These are phyloP conservation scores for Debaryomyces tyrocola DNA, from an alignment of 805 yeast species.

Conservation along the genomic window DNA sequence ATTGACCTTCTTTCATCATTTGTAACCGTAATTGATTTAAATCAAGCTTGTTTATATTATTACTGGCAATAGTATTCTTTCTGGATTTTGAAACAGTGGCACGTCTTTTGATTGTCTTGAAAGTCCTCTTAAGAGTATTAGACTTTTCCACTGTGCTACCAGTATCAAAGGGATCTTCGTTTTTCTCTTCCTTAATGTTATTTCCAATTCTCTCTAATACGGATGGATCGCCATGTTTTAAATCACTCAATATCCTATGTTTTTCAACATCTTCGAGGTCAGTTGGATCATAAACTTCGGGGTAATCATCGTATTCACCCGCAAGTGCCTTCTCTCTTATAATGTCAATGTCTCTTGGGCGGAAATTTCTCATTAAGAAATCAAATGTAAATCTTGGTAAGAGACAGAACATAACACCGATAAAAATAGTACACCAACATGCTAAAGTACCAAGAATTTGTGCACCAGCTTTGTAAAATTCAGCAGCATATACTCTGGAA, in stretches of 20 bases:
- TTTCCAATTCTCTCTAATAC: constrained; percentile 34
- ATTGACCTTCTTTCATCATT: constrained; percentile 41
- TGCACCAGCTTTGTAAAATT: constrained; percentile 64
- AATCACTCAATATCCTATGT: constrained; percentile 31
- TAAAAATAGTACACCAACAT: constrained; percentile 65
- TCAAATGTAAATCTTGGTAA: constrained; percentile 62
- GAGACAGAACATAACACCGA: constrained; percentile 54
- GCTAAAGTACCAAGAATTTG: constrained; percentile 59
- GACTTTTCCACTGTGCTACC: background rate
- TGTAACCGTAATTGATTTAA: constrained; percentile 34
- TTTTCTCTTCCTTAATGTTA: constrained; percentile 17
- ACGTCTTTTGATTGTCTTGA: constrained; percentile 35
- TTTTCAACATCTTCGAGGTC: constrained; percentile 42
- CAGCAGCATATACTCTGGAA: constrained; percentile 47
- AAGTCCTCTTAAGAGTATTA: constrained; percentile 25
- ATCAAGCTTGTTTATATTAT: constrained; percentile 22
- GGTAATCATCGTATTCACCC: constrained; percentile 54
- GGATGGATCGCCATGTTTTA: constrained; percentile 34
- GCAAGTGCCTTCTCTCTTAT: constrained; percentile 58
- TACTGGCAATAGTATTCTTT: constrained; percentile 9
- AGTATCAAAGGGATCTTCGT: background rate
- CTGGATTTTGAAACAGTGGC: constrained; percentile 22
- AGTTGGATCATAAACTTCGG: constrained; percentile 55
- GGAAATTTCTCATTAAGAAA: constrained; percentile 48
- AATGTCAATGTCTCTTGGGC: constrained; percentile 69